Conservation (phyloP, 2,329 filamentous ascomycete genomes). For the Thielaviopsis ethacetica region DNA sequence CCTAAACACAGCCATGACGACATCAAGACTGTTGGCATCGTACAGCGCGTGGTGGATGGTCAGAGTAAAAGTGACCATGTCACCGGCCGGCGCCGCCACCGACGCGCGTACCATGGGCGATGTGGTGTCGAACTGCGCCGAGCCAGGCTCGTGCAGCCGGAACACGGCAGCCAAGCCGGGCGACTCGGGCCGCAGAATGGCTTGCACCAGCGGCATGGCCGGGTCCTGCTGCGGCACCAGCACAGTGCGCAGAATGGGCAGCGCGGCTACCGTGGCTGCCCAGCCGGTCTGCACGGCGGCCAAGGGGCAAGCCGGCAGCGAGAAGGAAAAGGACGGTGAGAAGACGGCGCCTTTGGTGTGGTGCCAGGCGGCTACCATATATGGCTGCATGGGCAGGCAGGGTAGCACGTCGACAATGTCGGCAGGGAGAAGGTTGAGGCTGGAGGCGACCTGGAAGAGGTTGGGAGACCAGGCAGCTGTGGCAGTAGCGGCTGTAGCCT, state of each 20-base stretch:
- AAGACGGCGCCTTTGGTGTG: slow-evolving; percentile 51
- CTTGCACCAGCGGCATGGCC: slow-evolving; percentile 44
- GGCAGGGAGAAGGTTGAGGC: slow-evolving; percentile 20
- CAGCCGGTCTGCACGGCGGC: slow-evolving; percentile 41
- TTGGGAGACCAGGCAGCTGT: slow-evolving; percentile 1
- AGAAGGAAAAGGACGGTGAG: slow-evolving; percentile 55
- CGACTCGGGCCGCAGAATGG: slow-evolving; percentile 28
- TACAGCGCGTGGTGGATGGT: slow-evolving; percentile 77
- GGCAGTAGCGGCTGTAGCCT: neutral
- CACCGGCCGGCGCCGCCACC: slow-evolving; percentile 8
- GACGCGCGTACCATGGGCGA: slow-evolving; percentile 5
- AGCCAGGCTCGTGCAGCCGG: neutral
- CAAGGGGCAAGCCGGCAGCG: slow-evolving; percentile 25
- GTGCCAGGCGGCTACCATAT: slow-evolving; percentile 67
- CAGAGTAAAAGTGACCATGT: slow-evolving; percentile 27
- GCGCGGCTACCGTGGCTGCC: slow-evolving; percentile 34
- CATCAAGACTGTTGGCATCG: slow-evolving; percentile 62
- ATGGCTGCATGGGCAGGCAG: slow-evolving; percentile 59
- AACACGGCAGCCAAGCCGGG: neutral
- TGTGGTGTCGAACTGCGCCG: neutral
- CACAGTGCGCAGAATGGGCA: slow-evolving; percentile 51
- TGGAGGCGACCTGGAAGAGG: neutral
- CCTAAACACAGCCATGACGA: slow-evolving; percentile 33
- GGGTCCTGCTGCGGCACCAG: slow-evolving; percentile 37
- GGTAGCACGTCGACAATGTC: slow-evolving; percentile 45